Base-by-base conservation (phyloP, 2,329 filamentous ascomycete genomes). In the Aspergillus brunneoviolaceus region DNA sequence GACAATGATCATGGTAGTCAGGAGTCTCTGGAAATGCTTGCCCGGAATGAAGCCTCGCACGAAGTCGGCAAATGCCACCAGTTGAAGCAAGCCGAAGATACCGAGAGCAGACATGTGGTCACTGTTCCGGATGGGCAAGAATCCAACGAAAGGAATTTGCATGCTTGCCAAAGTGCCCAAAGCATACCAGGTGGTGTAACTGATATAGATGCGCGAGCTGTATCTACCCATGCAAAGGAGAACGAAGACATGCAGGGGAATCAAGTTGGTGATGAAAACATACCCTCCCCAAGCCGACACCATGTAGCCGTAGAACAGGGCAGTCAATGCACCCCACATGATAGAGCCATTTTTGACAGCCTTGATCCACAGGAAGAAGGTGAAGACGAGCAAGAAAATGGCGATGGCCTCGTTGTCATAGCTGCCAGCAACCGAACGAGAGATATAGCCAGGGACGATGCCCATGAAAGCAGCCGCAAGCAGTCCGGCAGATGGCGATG, bases 341-440 rank as follows among this genome's bases (percentile, higher is more conserved):
- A 96, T 92, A 54, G 95, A 98, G 27, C 95, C 95, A 60, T 92
- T 86, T 83, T 99, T 99, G 68, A 99, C 85, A 21, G 95, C 92
- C 85, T 98, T 98, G 81, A 99, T 96, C 95, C 95, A 99, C 56
- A 99, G 86, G 80, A 88, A 99, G 80, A 99, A 99, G 75, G 95
- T 99, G 77, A 96, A 97, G 66, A 99, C 95, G 33, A 99, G 86
- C 69, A 99, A 83, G 84, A 99, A 99, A 76, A 99, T 99, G 72
- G 95, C 93, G 81, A 99, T 99, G 67, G 95, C 95, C 81, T 99
- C 95, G 82, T 99, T 98, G 79, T 99, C 95, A 81, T 99, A 99
- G 77, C 93, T 97, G 74, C 95, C 95, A 63, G 95, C 95, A 63
- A 99, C 95, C 59, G 94, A 98, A 77, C 95, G 87, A 67, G 94